These are phyloP conservation scores for Vickermania ingenoplastis DNA, from an alignment of 208 protist species.

Conservation along the genomic window DNA sequence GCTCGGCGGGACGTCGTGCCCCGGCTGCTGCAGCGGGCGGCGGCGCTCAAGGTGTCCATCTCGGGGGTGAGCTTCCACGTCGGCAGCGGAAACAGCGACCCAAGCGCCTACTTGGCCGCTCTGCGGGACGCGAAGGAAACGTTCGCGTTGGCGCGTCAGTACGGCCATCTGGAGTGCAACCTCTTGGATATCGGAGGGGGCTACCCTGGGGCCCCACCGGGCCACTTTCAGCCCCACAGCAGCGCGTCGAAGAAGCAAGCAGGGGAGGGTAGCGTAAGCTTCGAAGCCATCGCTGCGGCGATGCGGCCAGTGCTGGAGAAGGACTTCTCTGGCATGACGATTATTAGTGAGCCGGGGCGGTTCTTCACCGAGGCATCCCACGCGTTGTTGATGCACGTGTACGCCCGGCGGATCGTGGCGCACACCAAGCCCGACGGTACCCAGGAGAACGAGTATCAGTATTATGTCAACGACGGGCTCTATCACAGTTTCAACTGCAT, in stretches of 20 bases:
- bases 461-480: slow-evolving; percentile 82
- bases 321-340: slow-evolving; percentile 48
- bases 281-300: slow-evolving; percentile 45
- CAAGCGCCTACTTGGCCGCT: slow-evolving; percentile 41
- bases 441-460: slow-evolving; percentile 36
- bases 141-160: slow-evolving; percentile 40
- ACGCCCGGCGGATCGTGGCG: slow-evolving; percentile 25
- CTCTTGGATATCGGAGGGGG: slow-evolving; percentile 87
- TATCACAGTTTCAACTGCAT: slow-evolving; percentile 86
- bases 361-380: slow-evolving; percentile 66
- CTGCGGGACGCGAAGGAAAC: slow-evolving; percentile 36
- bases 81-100: slow-evolving; percentile 68
- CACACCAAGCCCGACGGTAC: background rate
- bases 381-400: slow-evolving; percentile 64
- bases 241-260: slow-evolving; percentile 1
- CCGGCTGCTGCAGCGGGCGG: slow-evolving; percentile 27
- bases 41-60: slow-evolving; percentile 34
- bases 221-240: background rate
- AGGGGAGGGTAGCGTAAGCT: slow-evolving; percentile 7
- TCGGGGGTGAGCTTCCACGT: slow-evolving; percentile 86
- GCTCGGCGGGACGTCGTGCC: slow-evolving; percentile 24
- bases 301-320: slow-evolving; percentile 45
- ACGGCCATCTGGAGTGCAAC: slow-evolving; percentile 56
- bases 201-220: slow-evolving; percentile 42
- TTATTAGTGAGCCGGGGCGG: slow-evolving; percentile 80